Evolutionary conservation across 192 early-diverging fungal genomes (phyloP).

Genomic region (Phlyctochytrium bullatum): DNA sequence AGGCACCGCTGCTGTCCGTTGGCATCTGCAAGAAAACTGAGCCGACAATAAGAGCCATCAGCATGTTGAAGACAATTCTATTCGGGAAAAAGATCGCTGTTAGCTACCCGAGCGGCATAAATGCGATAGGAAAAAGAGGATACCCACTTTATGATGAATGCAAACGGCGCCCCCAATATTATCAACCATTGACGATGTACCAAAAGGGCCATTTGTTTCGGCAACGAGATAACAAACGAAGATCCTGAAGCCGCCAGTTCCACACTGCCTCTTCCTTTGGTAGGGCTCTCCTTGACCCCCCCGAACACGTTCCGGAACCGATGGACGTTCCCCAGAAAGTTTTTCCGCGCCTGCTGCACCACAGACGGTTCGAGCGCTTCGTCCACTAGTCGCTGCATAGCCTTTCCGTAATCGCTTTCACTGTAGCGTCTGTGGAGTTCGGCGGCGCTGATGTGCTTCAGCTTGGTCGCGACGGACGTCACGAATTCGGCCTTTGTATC

Average conservation of each 20-base stretch:
- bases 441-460: conserved; percentile 10
- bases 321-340: not conserved
- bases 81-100: not conserved
- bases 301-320: not conserved
- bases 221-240: conserved; percentile 1
- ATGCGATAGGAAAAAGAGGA: conserved; percentile 12
- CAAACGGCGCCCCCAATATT: conserved; percentile 48
- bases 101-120: not conserved
- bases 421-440: conserved; percentile 9
- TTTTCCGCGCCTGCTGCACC: not conserved
- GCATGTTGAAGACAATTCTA: conserved; percentile 45
- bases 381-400: conserved; percentile 2
- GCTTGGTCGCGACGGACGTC: conserved; percentile 5
- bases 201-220: conserved; percentile 16
- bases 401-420: not conserved
- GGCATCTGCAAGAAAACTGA: conserved; percentile 68
- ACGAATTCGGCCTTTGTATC: conserved; percentile 20
- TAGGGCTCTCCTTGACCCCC: not conserved
- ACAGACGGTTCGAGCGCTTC: not conserved
- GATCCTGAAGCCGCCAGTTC: not conserved
- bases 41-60: conserved; percentile 72
- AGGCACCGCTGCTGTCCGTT: conserved; percentile 57
- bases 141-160: conserved; percentile 54
- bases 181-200: conserved; percentile 66
- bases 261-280: not conserved